Conservation (phyloP, 768 basidiomycete species). For the Saitozyma podzolica region DNA sequence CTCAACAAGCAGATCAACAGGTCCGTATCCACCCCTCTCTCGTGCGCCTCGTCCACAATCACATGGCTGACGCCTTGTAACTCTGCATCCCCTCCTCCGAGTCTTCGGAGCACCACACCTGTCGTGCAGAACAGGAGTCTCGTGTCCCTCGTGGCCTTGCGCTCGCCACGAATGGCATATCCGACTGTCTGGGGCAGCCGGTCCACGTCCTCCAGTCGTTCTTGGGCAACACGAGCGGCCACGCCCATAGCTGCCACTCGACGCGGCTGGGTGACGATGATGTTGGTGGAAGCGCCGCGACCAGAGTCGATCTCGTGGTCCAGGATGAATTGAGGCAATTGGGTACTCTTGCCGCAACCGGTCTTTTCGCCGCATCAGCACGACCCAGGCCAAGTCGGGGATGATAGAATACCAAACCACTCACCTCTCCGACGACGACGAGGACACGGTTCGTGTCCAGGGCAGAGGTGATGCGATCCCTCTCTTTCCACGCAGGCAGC, state of each 20-base stretch:
- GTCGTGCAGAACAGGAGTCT: conserved; percentile 89
- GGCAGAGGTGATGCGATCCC: conserved; percentile 63
- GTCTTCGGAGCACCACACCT: conserved; percentile 79
- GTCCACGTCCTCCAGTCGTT: conserved; percentile 60
- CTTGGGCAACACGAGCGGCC: conserved; percentile 78
- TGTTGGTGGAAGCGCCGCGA: conserved; percentile 67
- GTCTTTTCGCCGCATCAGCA: conserved; percentile 13
- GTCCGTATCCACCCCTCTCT: conserved; percentile 87
- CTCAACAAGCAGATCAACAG: conserved; percentile 81
- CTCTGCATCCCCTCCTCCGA: conserved; percentile 68
- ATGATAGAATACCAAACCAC: conserved; percentile 11
- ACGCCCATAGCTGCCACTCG: conserved; percentile 86
- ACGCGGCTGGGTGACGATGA: conserved; percentile 86
- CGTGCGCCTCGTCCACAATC: conserved; percentile 91
- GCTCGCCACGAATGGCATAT: conserved; percentile 86
- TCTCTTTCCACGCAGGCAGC: conserved; percentile 74
- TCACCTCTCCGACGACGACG: conserved; percentile 85
- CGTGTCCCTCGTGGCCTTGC: conserved; percentile 65
- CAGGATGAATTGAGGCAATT: conserved; percentile 85
- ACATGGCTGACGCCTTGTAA: conserved; percentile 75
- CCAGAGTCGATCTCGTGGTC: conserved; percentile 71
- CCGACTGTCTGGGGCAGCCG: conserved; percentile 64
- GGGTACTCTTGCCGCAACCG: conserved; percentile 74
- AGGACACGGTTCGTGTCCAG: conserved; percentile 67
- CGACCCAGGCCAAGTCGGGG: not conserved